Evolutionary conservation across 495 filamentous ascomycete genomes (phyloP), one percentile per base, ranked within the genome.

Genomic region (Xylaria curta): DNA sequence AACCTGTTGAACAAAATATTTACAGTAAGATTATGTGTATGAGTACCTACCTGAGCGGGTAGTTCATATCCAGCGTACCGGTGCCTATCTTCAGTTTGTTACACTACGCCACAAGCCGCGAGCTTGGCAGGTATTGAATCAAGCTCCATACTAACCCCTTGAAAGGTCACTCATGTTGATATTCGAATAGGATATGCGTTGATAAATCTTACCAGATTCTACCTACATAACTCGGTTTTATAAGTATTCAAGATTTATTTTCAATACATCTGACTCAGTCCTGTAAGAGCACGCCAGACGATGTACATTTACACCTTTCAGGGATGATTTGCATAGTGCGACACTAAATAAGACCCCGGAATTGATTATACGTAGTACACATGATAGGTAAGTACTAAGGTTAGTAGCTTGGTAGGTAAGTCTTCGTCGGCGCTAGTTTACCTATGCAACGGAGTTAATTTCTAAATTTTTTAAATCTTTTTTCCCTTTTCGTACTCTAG

Each of bases 301-400:
- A 6, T 38, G 33, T 60, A 21, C 31, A 36, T 38, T 7, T 56
- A 17, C 53, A 31, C 28, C 9, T 54, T 51, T 5, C 1, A 9
- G 21, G 21, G 9, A n/a, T 36, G 46, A 53, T 53, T 49, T 21
- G 46, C 46, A 53, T 66, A 31, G 63, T 66, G 63, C 31, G 44
- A 66, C 46, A 10, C 51, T 68, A 68, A 59, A 42, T 17, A 51
- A 53, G 63, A 66, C 63, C 63, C 63, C 24, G 46, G 63, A 40
- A 66, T 33, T 31, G 28, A 53, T 53, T 53, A 66, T 24, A 12
- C 42, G 19, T 19, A 54, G 8, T 26, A 9, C n/a, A 33, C 28
- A 36, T 38, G 58, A 12, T 21, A 38, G 36, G 36, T 36, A 31
- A 31, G 28, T 31, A 31, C n/a, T n/a, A n/a, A n/a, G n/a, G n/a